A percentile compares a stretch with the other conserved stretches of the same genome.
These are phyloP conservation scores for Hyphodiscus sp. DNA, from an alignment of 2,329 filamentous ascomycete species.

Conservation along the genomic window DNA sequence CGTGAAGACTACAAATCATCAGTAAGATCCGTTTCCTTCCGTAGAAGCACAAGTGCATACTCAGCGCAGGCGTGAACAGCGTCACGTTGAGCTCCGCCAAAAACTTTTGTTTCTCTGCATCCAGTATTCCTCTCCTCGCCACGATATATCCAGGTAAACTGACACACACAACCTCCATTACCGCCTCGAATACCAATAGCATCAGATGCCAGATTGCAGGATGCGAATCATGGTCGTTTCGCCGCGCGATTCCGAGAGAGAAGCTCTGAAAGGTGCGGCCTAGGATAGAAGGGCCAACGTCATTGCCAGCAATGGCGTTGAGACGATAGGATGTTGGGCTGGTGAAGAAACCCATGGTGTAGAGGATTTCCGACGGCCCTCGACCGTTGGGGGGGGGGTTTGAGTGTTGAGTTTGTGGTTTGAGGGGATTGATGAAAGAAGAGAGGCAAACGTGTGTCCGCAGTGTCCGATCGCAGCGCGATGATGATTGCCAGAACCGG, in stretches of 20 bases:
- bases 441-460: background rate
- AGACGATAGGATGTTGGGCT: slow-evolving; percentile 41
- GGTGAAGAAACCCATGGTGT: slow-evolving; percentile 37
- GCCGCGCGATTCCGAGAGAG: slow-evolving; percentile 17
- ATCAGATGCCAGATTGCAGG: slow-evolving; percentile 38
- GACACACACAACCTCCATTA: slow-evolving; percentile 92
- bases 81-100: slow-evolving; percentile 93
- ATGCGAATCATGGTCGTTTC: slow-evolving; percentile 30
- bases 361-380: slow-evolving; percentile 16
- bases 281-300: slow-evolving; percentile 19
- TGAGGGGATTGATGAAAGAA: background rate
- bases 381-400: slow-evolving; percentile 9
- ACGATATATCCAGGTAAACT: slow-evolving; percentile 91
- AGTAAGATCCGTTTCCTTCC: slow-evolving; percentile 1
- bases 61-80: slow-evolving; percentile 93
- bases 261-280: slow-evolving; percentile 19
- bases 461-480: background rate
- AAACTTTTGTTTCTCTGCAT: slow-evolving; percentile 93
- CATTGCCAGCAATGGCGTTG: slow-evolving; percentile 29
- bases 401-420: background rate
- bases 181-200: slow-evolving; percentile 74
- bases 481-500: background rate
- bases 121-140: slow-evolving; percentile 84
- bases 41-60: slow-evolving; percentile 48
- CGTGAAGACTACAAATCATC: slow-evolving; percentile 66